Conservation (phyloP, 495 filamentous ascomycete genomes). For the Hyaloscypha variabilis region DNA sequence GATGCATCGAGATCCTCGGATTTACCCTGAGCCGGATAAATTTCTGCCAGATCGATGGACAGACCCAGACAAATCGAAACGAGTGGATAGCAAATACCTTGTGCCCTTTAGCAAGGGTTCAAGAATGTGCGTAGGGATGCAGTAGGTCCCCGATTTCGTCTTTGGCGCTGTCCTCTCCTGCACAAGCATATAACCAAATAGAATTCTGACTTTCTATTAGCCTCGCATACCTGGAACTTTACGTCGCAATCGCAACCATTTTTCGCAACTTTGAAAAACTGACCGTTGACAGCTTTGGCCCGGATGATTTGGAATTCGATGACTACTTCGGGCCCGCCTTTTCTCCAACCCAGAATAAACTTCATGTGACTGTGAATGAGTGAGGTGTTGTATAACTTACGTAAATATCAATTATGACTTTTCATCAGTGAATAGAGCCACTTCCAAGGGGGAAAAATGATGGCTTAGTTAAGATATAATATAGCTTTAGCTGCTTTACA, state of each 20-base stretch:
- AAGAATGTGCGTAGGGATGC: slow-evolving; percentile 41
- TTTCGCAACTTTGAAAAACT: slow-evolving; percentile 35
- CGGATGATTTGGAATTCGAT: slow-evolving; percentile 27
- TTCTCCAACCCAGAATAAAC: background rate
- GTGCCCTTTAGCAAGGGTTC: slow-evolving; percentile 41
- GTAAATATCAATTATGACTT: too few species aligned
- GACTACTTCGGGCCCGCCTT: slow-evolving; percentile 27
- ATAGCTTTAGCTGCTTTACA: too few species aligned
- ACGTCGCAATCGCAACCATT: slow-evolving; percentile 33
- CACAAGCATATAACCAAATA: too few species aligned
- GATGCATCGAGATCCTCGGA: slow-evolving; percentile 30
- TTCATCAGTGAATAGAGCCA: too few species aligned
- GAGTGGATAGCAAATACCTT: slow-evolving; percentile 31
- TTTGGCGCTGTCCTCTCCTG: too few species aligned
- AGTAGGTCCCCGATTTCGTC: slow-evolving; percentile 4
- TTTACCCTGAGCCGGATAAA: slow-evolving; percentile 15
- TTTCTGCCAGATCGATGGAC: slow-evolving; percentile 6
- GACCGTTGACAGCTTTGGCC: slow-evolving; percentile 24
- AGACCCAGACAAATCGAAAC: background rate
- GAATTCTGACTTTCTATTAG: slow-evolving; percentile 12
- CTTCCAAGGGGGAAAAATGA: too few species aligned
- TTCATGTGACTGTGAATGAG: background rate
- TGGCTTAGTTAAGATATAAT: too few species aligned
- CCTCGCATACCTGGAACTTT: slow-evolving; percentile 37
- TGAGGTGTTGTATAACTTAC: background rate